Evolutionary conservation across 176 grass and related monocot species (phyloP).

Genomic region (Zoysia pacifica): DNA sequence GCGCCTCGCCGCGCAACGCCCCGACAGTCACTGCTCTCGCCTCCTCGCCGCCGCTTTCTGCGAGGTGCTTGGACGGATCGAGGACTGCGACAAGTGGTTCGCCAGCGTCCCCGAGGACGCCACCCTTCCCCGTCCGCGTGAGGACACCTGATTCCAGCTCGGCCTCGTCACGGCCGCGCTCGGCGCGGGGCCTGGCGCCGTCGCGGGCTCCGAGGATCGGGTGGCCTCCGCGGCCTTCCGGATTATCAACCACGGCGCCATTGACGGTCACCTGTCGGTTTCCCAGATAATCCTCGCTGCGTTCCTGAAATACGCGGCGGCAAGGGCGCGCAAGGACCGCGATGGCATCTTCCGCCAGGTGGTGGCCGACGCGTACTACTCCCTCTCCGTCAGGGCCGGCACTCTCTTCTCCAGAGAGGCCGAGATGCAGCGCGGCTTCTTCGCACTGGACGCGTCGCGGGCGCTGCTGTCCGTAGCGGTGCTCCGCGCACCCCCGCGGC

Average conservation of each 20-base stretch:
- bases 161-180: not conserved
- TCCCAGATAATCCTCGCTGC: not conserved
- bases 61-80: not conserved
- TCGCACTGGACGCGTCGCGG: not conserved
- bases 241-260: not conserved
- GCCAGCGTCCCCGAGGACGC: not conserved
- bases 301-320: not conserved
- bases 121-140: not conserved
- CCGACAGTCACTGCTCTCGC: not conserved
- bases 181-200: not conserved
- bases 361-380: not conserved
- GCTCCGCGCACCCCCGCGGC: conserved; percentile 2
- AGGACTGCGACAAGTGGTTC: not conserved
- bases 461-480: not conserved
- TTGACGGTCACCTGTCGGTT: not conserved
- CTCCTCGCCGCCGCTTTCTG: not conserved
- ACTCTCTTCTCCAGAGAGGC: too few relatives aligned
- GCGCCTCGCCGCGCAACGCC: not conserved
- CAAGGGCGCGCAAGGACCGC: not conserved
- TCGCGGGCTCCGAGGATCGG: not conserved
- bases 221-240: not conserved
- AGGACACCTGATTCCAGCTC: not conserved
- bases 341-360: not conserved
- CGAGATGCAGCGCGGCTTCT: not conserved
- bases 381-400: not conserved